Evolutionary conservation across 2,329 filamentous ascomycete genomes (phyloP).

Genomic region (Verticillium albo-atrum): DNA sequence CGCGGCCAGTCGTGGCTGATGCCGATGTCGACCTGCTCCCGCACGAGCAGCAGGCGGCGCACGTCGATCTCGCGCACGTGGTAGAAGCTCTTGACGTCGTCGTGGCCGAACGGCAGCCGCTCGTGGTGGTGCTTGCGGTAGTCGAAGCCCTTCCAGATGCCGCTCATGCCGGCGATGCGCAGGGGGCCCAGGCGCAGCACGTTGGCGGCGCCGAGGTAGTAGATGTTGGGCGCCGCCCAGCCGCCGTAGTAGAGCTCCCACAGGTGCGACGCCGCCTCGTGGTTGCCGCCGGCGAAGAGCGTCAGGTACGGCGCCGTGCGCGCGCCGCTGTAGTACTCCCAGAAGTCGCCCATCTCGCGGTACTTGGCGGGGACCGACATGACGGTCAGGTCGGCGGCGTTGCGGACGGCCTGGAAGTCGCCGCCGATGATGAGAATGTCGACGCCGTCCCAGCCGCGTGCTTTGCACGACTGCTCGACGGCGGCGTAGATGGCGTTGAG

Average conservation of each 20-base stretch:
- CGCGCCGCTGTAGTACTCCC: conserved; percentile 83
- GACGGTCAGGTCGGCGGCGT: conserved; percentile 78
- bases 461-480: conserved; percentile 62
- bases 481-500: conserved; percentile 88
- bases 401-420: conserved; percentile 84
- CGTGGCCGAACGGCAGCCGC: conserved; percentile 73
- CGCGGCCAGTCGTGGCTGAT: conserved; percentile 96
- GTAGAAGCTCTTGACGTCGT: conserved; percentile 79
- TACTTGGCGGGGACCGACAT: conserved; percentile 91
- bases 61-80: conserved; percentile 86
- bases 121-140: conserved; percentile 83
- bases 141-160: conserved; percentile 91
- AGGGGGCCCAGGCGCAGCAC: conserved; percentile 79
- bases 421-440: conserved; percentile 93
- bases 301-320: conserved; percentile 81
- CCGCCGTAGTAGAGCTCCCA: conserved; percentile 95
- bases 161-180: conserved; percentile 83
- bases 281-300: conserved; percentile 89
- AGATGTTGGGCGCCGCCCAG: conserved; percentile 96
- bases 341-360: conserved; percentile 84
- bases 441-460: conserved; percentile 73
- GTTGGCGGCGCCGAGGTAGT: conserved; percentile 92
- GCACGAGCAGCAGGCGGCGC: conserved; percentile 80
- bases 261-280: conserved; percentile 86
- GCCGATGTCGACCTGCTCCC: conserved; percentile 86